Conservation (phyloP, 106 monocot genomes). For the Dendrobium nobile region DNA sequence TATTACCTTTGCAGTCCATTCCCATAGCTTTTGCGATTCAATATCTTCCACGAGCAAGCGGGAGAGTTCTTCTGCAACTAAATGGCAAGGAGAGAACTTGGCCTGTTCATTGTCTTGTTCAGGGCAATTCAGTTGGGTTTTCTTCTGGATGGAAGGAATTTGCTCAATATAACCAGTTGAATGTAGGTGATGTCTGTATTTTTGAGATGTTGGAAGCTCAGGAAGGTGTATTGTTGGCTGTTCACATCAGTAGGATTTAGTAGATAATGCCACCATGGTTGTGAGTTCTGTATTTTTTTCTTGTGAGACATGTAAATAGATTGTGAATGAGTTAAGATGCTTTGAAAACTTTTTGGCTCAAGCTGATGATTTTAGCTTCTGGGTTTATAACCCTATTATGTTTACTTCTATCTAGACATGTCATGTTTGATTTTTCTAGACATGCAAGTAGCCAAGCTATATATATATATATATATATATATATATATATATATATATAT, state of each 20-base stretch:
- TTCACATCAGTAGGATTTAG: conserved; percentile 7
- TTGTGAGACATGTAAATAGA: background rate
- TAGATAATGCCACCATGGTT: background rate
- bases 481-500: too few relatives aligned
- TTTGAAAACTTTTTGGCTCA: background rate
- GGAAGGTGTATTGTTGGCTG: background rate
- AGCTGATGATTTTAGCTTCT: background rate
- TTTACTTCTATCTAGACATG: background rate
- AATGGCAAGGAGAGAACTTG: conserved; percentile 5
- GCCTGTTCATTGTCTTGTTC: background rate
- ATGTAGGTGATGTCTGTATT: conserved; percentile 23
- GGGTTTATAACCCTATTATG: background rate
- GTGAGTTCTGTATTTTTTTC: background rate
- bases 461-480: too few relatives aligned
- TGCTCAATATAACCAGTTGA: conserved; percentile 9
- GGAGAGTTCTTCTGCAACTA: conserved; percentile 4
- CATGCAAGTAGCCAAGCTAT: too few relatives aligned
- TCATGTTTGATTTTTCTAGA: too few relatives aligned
- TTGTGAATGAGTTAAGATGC: background rate
- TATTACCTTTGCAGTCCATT: conserved; percentile 7
- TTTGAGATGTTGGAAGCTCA: conserved; percentile 6
- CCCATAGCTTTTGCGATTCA: background rate
- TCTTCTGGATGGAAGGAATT: conserved; percentile 14
- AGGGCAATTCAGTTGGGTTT: background rate
- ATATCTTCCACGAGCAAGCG: conserved; percentile 2